phyloP scores from a whole-genome alignment of 768 basidiomycete species.

The Leucocoprinus leucothites region DNA sequence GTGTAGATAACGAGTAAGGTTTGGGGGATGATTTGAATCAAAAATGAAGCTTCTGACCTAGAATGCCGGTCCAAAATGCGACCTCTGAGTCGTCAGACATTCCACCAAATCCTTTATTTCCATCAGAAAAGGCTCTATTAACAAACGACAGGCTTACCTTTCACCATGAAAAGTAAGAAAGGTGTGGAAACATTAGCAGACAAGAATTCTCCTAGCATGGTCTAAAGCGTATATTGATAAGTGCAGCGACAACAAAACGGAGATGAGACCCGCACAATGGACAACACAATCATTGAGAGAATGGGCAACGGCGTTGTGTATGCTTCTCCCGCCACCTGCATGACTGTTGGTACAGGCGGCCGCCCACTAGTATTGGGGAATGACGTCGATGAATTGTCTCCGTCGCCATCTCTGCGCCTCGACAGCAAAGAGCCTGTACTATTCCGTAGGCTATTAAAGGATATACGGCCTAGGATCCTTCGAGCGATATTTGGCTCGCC shows the following conservation, averaged over 20 bases:
- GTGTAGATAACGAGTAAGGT: slow-evolving; percentile 9
- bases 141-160: slow-evolving; percentile 42
- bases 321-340: slow-evolving; percentile 55
- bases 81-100: slow-evolving; percentile 79
- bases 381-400: slow-evolving; percentile 7
- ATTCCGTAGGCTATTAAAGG: slow-evolving; percentile 13
- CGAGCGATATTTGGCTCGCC: slow-evolving; percentile 8
- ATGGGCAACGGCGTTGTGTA: slow-evolving; percentile 80
- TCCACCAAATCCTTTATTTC: slow-evolving; percentile 56
- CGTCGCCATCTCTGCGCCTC: slow-evolving; percentile 11
- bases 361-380: slow-evolving; percentile 40
- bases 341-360: slow-evolving; percentile 73
- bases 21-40: slow-evolving; percentile 13
- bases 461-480: slow-evolving; percentile 14
- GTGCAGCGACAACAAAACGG: not conserved
- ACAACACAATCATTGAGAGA: slow-evolving; percentile 88
- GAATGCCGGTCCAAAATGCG: slow-evolving; percentile 85
- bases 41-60: slow-evolving; percentile 46
- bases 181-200: slow-evolving; percentile 92
- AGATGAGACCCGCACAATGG: slow-evolving; percentile 55
- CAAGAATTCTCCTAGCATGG: slow-evolving; percentile 93
- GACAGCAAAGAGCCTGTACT: slow-evolving; percentile 5
- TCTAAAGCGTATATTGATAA: slow-evolving; percentile 52
- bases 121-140: slow-evolving; percentile 1
- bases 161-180: slow-evolving; percentile 94